Conservation (phyloP, 768 basidiomycete genomes). For the Austroboletus festivus region DNA sequence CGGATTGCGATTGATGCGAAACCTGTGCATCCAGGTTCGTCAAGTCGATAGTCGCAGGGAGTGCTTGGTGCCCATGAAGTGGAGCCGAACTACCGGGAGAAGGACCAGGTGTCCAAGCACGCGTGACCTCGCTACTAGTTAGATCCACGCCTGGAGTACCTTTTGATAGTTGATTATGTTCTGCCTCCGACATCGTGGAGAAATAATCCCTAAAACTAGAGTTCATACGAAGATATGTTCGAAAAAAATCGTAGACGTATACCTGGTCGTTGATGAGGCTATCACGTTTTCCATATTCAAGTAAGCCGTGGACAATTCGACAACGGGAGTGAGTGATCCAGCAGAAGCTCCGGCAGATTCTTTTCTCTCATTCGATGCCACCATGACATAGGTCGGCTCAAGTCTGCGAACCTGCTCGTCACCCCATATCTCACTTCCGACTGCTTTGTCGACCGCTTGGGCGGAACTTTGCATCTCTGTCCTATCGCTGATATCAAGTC, state of each 20-base stretch:
- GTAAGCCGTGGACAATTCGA: background rate
- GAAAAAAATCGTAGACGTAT: background rate
- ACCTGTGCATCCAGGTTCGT: no score
- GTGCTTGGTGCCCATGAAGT: background rate
- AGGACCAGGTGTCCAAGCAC: background rate
- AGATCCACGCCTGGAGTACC: background rate
- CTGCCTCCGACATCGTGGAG: background rate
- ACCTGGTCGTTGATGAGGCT: background rate
- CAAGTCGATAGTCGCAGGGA: background rate
- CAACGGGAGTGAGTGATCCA: no score
- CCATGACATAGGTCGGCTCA: no score
- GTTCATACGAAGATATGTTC: background rate
- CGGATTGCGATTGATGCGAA: no score
- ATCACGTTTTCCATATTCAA: background rate
- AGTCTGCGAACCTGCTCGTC: background rate
- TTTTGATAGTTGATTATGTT: background rate
- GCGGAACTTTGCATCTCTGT: background rate
- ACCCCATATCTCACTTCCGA: background rate
- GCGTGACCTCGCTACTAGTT: background rate
- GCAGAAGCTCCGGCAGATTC: background rate
- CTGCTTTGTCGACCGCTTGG: background rate
- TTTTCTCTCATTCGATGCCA: background rate
- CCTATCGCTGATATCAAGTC: background rate
- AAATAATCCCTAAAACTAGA: background rate
- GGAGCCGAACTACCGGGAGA: background rate